Percentiles rank a stretch among this genome's conserved stretches.
Conservation (phyloP, 805 yeast species). For the Wickerhamomyces ciferrii region DNA sequence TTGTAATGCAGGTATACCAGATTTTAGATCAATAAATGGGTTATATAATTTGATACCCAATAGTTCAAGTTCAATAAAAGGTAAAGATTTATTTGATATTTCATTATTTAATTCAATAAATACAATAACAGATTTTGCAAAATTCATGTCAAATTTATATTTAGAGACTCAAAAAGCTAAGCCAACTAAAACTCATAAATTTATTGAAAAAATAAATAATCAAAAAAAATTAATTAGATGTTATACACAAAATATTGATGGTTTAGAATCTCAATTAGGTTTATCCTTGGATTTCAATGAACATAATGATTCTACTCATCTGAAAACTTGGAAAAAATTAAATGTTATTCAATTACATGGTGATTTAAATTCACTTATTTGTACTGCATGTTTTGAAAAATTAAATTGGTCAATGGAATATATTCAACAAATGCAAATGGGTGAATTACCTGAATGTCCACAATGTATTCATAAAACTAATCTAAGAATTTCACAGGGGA, state of each 20-base stretch:
- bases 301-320: slow-evolving; percentile 12
- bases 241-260: slow-evolving; percentile 94
- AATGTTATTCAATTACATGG: slow-evolving; percentile 93
- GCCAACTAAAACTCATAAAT: slow-evolving; percentile 82
- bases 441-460: slow-evolving; percentile 75
- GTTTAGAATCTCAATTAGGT: slow-evolving; percentile 66
- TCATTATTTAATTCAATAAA: slow-evolving; percentile 67
- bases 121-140: slow-evolving; percentile 70
- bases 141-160: slow-evolving; percentile 83
- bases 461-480: slow-evolving; percentile 53
- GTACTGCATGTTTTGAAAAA: slow-evolving; percentile 61
- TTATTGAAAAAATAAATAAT: slow-evolving; percentile 43
- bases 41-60: slow-evolving; percentile 50
- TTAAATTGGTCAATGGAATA: slow-evolving; percentile 58
- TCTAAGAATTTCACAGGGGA: slow-evolving; percentile 61
- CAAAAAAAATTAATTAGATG: slow-evolving; percentile 68
- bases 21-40: slow-evolving; percentile 82
- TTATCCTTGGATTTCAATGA: slow-evolving; percentile 50
- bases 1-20: slow-evolving; percentile 93
- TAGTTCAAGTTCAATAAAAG: slow-evolving; percentile 45
- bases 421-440: slow-evolving; percentile 44
- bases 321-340: slow-evolving; percentile 47
- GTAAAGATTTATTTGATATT: slow-evolving; percentile 88
- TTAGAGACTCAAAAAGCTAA: slow-evolving; percentile 55
- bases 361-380: slow-evolving; percentile 67